phyloP scores from a whole-genome alignment of 2,329 filamentous ascomycete species.

The Fusarium pseudonygamai region DNA sequence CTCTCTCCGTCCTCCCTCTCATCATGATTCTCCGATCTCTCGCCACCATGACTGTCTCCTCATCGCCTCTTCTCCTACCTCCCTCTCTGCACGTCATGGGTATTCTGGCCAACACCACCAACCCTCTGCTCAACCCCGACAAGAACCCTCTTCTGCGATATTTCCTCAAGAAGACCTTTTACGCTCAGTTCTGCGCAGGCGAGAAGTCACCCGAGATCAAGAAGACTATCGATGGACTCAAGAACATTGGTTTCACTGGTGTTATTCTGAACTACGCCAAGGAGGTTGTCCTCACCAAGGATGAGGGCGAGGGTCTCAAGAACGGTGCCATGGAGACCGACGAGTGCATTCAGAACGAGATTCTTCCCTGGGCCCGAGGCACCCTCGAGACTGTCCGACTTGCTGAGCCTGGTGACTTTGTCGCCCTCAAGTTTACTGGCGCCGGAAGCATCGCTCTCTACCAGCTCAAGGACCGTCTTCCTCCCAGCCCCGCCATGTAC shows the following conservation, averaged over 20 bases:
- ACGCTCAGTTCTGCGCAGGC: slow-evolving; percentile 90
- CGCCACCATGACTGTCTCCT: slow-evolving; percentile 74
- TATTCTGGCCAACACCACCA: slow-evolving; percentile 74
- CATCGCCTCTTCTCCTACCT: slow-evolving; percentile 72
- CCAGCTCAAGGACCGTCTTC: slow-evolving; percentile 69
- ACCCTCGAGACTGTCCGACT: slow-evolving; percentile 79
- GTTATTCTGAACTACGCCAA: slow-evolving; percentile 86
- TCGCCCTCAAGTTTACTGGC: slow-evolving; percentile 81
- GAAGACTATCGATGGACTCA: slow-evolving; percentile 70
- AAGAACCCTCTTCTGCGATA: slow-evolving; percentile 75
- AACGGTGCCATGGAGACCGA: slow-evolving; percentile 59
- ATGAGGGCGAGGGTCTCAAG: slow-evolving; percentile 57
- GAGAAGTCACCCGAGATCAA: slow-evolving; percentile 75
- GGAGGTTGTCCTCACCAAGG: slow-evolving; percentile 77
- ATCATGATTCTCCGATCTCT: slow-evolving; percentile 74
- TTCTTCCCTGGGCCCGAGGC: slow-evolving; percentile 76
- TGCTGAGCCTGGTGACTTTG: slow-evolving; percentile 69
- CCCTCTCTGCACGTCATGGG: slow-evolving; percentile 76
- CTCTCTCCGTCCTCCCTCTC: slow-evolving; percentile 73
- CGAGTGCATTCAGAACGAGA: slow-evolving; percentile 65
- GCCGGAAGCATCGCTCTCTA: slow-evolving; percentile 78
- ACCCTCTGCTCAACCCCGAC: slow-evolving; percentile 75
- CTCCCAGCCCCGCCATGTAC: slow-evolving; percentile 71
- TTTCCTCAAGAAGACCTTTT: slow-evolving; percentile 83
- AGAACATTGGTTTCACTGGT: slow-evolving; percentile 80